Conservation (phyloP, 805 yeast genomes). For the Kluyveromyces aestuarii region DNA sequence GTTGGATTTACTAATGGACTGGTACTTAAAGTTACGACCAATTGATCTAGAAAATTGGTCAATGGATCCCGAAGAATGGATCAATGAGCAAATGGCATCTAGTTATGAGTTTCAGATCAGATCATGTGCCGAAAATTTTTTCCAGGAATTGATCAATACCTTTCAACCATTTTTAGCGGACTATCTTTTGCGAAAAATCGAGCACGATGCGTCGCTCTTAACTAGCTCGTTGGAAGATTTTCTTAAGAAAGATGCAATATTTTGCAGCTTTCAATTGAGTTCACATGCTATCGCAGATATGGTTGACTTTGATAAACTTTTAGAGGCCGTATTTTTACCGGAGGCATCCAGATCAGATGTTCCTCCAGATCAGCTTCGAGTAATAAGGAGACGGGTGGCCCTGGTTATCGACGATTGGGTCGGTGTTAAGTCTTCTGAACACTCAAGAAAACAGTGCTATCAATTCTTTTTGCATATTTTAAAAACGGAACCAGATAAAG, state of each 20-base stretch:
- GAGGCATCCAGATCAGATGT: constrained; percentile 34
- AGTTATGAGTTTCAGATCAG: constrained; percentile 80
- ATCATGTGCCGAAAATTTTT: constrained; percentile 81
- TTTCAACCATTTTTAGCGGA: constrained; percentile 49
- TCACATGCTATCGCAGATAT: constrained; percentile 53
- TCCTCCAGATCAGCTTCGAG: constrained; percentile 41
- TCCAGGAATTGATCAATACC: constrained; percentile 58
- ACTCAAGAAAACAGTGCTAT: constrained; percentile 50
- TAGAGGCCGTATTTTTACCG: constrained; percentile 58
- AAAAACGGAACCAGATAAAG: constrained; percentile 53
- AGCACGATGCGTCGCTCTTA: constrained; percentile 29
- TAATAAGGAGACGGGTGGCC: constrained; percentile 71
- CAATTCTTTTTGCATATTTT: constrained; percentile 45
- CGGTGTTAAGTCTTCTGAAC: constrained; percentile 50
- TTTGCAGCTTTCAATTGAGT: constrained; percentile 77
- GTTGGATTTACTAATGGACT: constrained; percentile 57
- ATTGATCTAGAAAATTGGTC: constrained; percentile 75
- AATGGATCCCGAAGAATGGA: constrained; percentile 88
- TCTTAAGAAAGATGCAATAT: constrained; percentile 65
- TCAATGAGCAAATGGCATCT: constrained; percentile 64
- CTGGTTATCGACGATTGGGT: constrained; percentile 77
- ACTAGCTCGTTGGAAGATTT: constrained; percentile 36
- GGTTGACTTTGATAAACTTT: constrained; percentile 60
- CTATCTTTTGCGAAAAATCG: constrained; percentile 52
- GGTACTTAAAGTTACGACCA: constrained; percentile 68